Base-by-base conservation (phyloP, 306 rosid species). In the Ormosia emarginata region DNA sequence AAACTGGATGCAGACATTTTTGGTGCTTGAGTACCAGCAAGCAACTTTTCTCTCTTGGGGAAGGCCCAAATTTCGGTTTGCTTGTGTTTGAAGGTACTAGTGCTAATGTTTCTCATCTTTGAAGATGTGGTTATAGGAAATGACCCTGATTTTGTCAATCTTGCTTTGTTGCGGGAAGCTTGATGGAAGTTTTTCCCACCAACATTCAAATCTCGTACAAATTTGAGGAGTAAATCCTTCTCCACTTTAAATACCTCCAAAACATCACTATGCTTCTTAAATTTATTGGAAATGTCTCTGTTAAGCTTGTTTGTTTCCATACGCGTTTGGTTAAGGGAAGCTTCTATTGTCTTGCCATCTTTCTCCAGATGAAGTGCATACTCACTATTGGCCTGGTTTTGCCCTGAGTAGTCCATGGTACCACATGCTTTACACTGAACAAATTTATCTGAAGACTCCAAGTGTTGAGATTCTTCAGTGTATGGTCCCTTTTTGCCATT, bases 21-120 rank as follows among this genome's bases (percentile, higher is more conserved):
- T 36, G 64, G 74, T 59, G 85, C 79, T 44, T 34, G 85, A 71
- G 86, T 44, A 47, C 81, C 88, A 36, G 67, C 29, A 81, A 71
- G 77, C 30, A 80, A 37, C 32, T 79, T 88, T 73, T 82, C 86
- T 41, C 83, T 86, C 67, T 82, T 90, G 6, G 88, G 88, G 41
- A 86, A 77, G 66, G 81, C 65, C 94, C 90, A 86, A 36, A 78
- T 68, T 76, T 94, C 94, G 13, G 65, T 86, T 85, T 90, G 93
- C 93, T 95, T 95, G 91, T 90, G 89, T 67, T 87, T 79, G 80
- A 90, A 85, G 76, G 95, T 83, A 71, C 92, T 82, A 56, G 90
- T 77, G 78, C 81, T 82, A 43, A 78, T 53, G 67, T 72, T 44
- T 65, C 70, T 86, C 40, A 40, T 57, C 49, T 71, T 56, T 30